A percentile compares a stretch with the other conserved stretches of the same genome.
Evolutionary conservation across 495 filamentous ascomycete genomes (phyloP).

Genomic region (Haplographium delicatum): DNA sequence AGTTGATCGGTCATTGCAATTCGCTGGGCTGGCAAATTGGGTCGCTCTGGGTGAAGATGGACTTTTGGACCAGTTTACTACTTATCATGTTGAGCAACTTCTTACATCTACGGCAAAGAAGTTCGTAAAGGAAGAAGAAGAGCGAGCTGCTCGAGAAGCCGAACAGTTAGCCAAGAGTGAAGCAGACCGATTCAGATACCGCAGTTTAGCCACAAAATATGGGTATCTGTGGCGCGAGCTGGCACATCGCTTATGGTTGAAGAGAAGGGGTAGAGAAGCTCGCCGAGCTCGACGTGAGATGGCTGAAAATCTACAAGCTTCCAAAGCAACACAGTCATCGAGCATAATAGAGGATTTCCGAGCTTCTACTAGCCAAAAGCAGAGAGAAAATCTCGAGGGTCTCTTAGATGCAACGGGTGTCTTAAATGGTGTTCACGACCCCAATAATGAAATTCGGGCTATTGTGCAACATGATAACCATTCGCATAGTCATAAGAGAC

Average conservation of each 20-base stretch:
- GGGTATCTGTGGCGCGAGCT: conserved; percentile 42
- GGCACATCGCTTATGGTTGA: conserved; percentile 23
- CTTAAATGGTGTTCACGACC: conserved; percentile 20
- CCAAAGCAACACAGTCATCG: conserved; percentile 14
- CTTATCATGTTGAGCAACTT: conserved; percentile 31
- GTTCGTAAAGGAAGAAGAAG: conserved; percentile 33
- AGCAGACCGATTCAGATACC: conserved; percentile 31
- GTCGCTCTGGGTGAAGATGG: conserved; percentile 19
- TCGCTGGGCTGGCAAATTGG: conserved; percentile 18
- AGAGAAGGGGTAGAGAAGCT: conserved; percentile 19
- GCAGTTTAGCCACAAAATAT: conserved; percentile 41
- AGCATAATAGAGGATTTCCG: conserved; percentile 23
- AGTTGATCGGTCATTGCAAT: conserved; percentile 1
- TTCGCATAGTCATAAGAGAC: conserved; percentile 3
- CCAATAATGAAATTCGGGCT: not conserved
- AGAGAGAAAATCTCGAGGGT: conserved; percentile 18
- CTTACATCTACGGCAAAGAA: conserved; percentile 28
- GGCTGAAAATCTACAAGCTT: conserved; percentile 19
- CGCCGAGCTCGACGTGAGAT: conserved; percentile 17
- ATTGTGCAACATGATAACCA: conserved; percentile 6
- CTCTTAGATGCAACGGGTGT: conserved; percentile 18
- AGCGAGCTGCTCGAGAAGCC: conserved; percentile 33
- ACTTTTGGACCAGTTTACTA: conserved; percentile 26
- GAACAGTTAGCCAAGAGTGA: conserved; percentile 28
- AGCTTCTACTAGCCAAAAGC: conserved; percentile 10